Percentiles rank a stretch among this genome's conserved stretches.
phyloP scores from a whole-genome alignment of 768 basidiomycete species.

The Suillus subluteus region DNA sequence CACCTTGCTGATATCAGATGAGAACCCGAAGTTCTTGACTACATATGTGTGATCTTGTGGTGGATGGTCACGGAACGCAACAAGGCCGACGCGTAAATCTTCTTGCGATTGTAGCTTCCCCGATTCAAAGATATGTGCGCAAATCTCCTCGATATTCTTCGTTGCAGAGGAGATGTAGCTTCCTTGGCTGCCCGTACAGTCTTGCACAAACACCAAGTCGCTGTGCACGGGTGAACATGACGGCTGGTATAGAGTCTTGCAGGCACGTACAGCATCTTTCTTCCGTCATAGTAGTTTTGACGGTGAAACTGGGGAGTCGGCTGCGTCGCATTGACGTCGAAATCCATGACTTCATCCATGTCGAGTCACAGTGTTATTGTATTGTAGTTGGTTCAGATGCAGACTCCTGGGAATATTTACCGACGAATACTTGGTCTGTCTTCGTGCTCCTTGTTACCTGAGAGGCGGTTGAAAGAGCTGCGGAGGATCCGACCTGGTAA shows the following conservation, averaged over 20 bases:
- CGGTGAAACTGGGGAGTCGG: slow-evolving; percentile 36
- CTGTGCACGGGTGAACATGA: slow-evolving; percentile 43
- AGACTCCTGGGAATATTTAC: slow-evolving; percentile 1
- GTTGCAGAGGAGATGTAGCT: slow-evolving; percentile 93
- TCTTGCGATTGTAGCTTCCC: slow-evolving; percentile 86
- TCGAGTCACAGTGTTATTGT: slow-evolving; percentile 17
- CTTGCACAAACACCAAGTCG: slow-evolving; percentile 94
- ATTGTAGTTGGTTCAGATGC: neutral
- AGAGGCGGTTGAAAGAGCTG: slow-evolving; percentile 4
- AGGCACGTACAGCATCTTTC: slow-evolving; percentile 76
- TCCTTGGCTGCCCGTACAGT: slow-evolving; percentile 92
- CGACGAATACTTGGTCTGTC: neutral
- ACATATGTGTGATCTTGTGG: slow-evolving; percentile 97
- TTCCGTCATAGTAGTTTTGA: slow-evolving; percentile 42
- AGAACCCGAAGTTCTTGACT: slow-evolving; percentile 92
- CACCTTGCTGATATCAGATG: slow-evolving; percentile 87
- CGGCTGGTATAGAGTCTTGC: slow-evolving; percentile 12
- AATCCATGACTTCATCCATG: slow-evolving; percentile 87
- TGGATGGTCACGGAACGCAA: slow-evolving; percentile 96
- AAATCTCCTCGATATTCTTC: slow-evolving; percentile 95
- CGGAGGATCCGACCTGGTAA: slow-evolving; percentile 1
- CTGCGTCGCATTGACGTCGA: slow-evolving; percentile 46
- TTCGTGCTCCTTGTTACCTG: neutral
- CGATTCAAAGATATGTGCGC: slow-evolving; percentile 91
- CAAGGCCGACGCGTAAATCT: slow-evolving; percentile 89